phyloP scores from a whole-genome alignment of 306 rosid genomes.

The Hippophae rhamnoides region DNA sequence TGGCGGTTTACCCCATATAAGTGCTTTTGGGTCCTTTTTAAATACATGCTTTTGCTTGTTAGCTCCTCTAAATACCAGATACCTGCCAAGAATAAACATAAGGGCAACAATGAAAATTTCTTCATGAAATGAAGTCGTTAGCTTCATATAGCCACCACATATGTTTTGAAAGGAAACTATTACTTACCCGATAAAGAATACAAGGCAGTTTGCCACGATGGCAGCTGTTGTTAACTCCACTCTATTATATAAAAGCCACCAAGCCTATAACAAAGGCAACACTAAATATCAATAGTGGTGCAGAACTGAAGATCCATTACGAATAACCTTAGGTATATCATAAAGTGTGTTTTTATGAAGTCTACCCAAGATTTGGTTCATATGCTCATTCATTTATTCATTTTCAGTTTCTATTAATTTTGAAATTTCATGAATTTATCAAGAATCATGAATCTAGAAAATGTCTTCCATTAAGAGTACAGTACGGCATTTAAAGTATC shows the following conservation, averaged over 20 bases:
- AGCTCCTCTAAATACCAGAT: conserved; percentile 88
- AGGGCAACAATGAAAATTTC: neutral
- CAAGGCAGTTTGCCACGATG: conserved; percentile 57
- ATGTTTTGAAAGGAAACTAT: conserved; percentile 1
- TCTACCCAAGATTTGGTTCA: too few relatives aligned
- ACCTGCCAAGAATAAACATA: conserved; percentile 35
- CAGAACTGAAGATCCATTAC: too few relatives aligned
- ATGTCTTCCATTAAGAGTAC: too few relatives aligned
- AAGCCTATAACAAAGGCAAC: conserved; percentile 46
- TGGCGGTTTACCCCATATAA: conserved; percentile 82
- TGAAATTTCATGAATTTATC: too few relatives aligned
- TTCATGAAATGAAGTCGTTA: neutral
- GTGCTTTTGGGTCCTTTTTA: conserved; percentile 80
- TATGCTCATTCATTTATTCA: too few relatives aligned
- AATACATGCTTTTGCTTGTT: conserved; percentile 92
- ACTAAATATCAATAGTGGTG: too few relatives aligned
- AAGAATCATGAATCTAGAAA: too few relatives aligned
- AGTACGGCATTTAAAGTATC: too few relatives aligned
- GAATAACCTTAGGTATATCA: too few relatives aligned
- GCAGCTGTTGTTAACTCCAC: conserved; percentile 56
- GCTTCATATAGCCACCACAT: conserved; percentile 7
- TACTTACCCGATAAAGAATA: conserved; percentile 76
- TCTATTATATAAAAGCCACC: conserved; percentile 83
- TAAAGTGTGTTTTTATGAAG: too few relatives aligned
- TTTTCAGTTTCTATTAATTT: too few relatives aligned